Percentiles rank a stretch among this genome's conserved stretches.
Conservation (phyloP, 495 filamentous ascomycete genomes). For the Evansstolkia leycettana region DNA sequence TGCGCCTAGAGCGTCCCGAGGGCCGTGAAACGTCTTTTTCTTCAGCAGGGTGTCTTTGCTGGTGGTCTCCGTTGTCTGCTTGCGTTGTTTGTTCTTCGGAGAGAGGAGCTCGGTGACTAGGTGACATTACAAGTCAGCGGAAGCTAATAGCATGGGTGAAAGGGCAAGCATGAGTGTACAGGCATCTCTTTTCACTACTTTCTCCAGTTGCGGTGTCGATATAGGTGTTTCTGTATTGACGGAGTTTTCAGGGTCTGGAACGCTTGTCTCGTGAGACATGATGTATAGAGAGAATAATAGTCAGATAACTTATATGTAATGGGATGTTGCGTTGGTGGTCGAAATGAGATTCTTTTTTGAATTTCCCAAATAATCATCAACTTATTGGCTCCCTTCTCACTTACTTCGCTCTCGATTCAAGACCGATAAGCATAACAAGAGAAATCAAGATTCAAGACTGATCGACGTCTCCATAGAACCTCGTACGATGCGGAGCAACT, state of each 20-base stretch:
- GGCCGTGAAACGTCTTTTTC: constrained; percentile 19
- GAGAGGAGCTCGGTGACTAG: constrained; percentile 60
- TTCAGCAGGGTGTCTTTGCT: constrained; percentile 15
- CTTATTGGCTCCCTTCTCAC: too few relatives aligned
- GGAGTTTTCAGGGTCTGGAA: constrained; percentile 1
- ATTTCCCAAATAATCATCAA: too few relatives aligned
- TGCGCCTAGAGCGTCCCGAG: constrained; percentile 51
- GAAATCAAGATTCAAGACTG: too few relatives aligned
- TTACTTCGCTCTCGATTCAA: too few relatives aligned
- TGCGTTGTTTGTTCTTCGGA: constrained; percentile 38
- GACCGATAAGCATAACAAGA: too few relatives aligned
- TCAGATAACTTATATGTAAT: too few relatives aligned
- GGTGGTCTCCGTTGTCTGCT: constrained; percentile 15
- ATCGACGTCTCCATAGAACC: too few relatives aligned
- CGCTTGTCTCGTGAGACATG: constrained; percentile 1
- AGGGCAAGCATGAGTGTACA: constrained; percentile 15
- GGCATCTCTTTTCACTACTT: constrained; percentile 28
- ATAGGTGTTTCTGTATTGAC: background rate
- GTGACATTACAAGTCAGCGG: background rate
- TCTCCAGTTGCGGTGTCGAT: constrained; percentile 3
- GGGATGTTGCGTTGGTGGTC: too few relatives aligned
- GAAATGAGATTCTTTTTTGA: too few relatives aligned
- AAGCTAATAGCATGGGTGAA: background rate
- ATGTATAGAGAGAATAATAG: too few relatives aligned
- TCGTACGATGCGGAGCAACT: background rate